phyloP scores from a whole-genome alignment of 139 green algal species.

The Asterochloris erici region DNA sequence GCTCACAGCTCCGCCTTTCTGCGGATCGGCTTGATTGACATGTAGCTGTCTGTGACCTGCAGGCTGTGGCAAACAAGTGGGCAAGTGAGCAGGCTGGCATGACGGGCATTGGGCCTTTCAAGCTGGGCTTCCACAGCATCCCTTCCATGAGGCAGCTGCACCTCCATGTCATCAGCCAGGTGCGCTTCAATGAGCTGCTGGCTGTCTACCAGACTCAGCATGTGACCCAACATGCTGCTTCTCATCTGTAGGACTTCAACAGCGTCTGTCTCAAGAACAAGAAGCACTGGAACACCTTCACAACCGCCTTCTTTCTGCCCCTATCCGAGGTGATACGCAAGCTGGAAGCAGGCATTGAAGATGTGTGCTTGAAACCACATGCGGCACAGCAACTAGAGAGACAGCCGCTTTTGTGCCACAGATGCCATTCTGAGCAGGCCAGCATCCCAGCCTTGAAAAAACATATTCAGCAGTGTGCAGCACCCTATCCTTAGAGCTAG shows the following conservation, averaged over 20 bases:
- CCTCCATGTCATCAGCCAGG: conserved; percentile 77
- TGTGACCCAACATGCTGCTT: not conserved
- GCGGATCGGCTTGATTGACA: no score
- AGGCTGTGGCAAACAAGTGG: conserved; percentile 1
- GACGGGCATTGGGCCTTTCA: conserved; percentile 33
- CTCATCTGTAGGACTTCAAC: conserved; percentile 39
- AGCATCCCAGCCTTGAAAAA: no score
- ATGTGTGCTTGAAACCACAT: no score
- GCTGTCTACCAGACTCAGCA: not conserved
- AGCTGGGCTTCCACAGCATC: conserved; percentile 72
- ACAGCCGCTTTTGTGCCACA: no score
- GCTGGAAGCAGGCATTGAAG: conserved; percentile 9
- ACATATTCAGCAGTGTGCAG: no score
- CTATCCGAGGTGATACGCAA: conserved; percentile 30
- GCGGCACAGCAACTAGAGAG: no score
- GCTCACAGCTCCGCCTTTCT: no score
- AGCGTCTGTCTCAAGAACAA: conserved; percentile 72
- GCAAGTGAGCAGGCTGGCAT: not conserved
- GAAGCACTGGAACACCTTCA: conserved; percentile 84
- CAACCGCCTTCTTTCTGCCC: conserved; percentile 73
- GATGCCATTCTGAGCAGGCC: no score
- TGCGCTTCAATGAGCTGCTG: not conserved
- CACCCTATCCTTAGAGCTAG: no score
- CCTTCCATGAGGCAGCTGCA: conserved; percentile 86
- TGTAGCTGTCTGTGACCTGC: not conserved